phyloP scores from a whole-genome alignment of 768 basidiomycete species.

The Tubosaeta sp. region DNA sequence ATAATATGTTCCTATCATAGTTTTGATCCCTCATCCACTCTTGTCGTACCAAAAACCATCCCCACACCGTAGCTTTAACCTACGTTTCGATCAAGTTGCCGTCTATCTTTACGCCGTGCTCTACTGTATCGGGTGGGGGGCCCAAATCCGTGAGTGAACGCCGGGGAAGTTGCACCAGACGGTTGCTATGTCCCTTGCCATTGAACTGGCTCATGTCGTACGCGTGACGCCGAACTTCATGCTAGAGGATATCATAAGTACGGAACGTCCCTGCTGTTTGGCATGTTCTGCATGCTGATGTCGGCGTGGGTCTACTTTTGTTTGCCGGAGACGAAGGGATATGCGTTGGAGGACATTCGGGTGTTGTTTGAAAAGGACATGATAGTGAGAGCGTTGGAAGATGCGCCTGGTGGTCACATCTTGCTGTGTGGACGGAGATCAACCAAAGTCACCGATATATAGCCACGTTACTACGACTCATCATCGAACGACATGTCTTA shows the following conservation, averaged over 20 bases:
- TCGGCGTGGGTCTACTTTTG: conserved; percentile 34
- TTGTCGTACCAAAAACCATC: conserved; percentile 17
- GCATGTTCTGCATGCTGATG: conserved; percentile 31
- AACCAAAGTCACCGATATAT: neutral
- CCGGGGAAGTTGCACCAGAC: conserved; percentile 35
- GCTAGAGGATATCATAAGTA: conserved; percentile 29
- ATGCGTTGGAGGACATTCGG: conserved; percentile 37
- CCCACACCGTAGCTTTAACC: conserved; percentile 25
- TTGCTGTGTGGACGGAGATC: conserved; percentile 20
- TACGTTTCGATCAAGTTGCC: conserved; percentile 36
- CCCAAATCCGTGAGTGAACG: conserved; percentile 30
- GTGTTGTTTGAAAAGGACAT: conserved; percentile 35
- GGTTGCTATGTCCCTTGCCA: conserved; percentile 32
- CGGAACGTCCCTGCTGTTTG: conserved; percentile 33
- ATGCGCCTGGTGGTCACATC: conserved; percentile 31
- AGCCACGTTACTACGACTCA: neutral
- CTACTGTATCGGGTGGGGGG: conserved; percentile 32
- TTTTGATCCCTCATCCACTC: too few relatives aligned
- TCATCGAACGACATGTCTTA: neutral
- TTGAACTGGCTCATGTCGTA: conserved; percentile 36
- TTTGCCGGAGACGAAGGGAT: conserved; percentile 40
- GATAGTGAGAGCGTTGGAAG: conserved; percentile 33
- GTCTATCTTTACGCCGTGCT: conserved; percentile 37
- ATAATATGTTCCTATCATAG: too few relatives aligned
- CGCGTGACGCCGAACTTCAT: conserved; percentile 35